Evolutionary conservation across 1,139 yeast genomes (phyloP), one percentile per base, ranked within the genome.

Genomic region (Kodamaea alishanica): DNA sequence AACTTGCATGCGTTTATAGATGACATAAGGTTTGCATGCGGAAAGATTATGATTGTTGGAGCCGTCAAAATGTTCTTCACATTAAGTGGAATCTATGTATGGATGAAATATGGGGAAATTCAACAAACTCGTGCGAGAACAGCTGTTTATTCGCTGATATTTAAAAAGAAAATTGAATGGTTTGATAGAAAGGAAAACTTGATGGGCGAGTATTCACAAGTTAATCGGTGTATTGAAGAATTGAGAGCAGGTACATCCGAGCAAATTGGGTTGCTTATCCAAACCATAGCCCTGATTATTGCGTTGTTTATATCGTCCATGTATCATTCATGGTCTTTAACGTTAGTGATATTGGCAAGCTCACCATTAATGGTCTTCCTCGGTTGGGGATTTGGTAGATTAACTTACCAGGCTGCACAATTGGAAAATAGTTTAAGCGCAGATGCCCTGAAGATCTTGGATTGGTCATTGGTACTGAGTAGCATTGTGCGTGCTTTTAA

Each of bases 151-250:
- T 41, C 50, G 1, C 55, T 65, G 2, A 57, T 78, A 24, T 46
- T 77, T 26, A 39, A 49, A 1, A 67, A 67, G 42, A 56, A 68
- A 0, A 53, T 77, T 12, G 58, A 59, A 32, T 82, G 87, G 92
- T 81, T 76, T 52, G 96, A 88, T 43, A 50, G 51, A 2, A 69
- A 70, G 36, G 59, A 63, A 4, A 73, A 75, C 36, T 48, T 84
- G 1, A 68, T 77, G 56, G 95, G 95, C 6, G 75, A 77, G 24
- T 50, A 84, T 5, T 70, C 83, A 5, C 88, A 81, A 51, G 61
- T 78, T 5, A 82, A 84, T 58, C 63, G 96, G 47, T 83, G 94
- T 48, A 70, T 86, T 23, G 96, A 88, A 56, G 97, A 89, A 49
- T 59, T 83, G 25, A 68, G 95, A 50, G 61, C 75, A 0, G 88